These are phyloP conservation scores for Amaranthus tricolor DNA, from an alignment of 179 eudicot genomes.

Conservation along the genomic window DNA sequence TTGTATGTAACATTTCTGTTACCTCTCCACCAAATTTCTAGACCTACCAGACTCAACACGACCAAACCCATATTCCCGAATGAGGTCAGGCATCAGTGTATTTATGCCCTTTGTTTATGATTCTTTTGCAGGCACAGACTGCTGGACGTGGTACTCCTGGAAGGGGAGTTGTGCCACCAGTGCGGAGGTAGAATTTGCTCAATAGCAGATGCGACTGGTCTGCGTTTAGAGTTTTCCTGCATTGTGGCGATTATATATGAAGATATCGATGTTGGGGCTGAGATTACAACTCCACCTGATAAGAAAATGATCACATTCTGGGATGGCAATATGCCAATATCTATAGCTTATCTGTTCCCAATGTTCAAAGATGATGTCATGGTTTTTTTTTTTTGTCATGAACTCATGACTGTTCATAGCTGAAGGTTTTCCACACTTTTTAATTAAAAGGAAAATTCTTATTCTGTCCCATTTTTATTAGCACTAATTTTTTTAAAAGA, in stretches of 20 bases:
- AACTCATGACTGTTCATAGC: background rate
- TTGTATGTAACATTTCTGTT: too few relatives aligned
- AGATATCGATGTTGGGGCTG: conserved; percentile 13
- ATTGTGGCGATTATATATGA: background rate
- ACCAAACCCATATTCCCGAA: too few relatives aligned
- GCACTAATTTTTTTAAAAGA: too few relatives aligned
- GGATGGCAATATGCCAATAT: conserved; percentile 1
- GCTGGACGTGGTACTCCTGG: too few relatives aligned
- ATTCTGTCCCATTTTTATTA: too few relatives aligned
- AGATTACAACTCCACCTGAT: conserved; percentile 18
- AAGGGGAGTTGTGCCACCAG: conserved; percentile 66
- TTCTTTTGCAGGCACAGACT: conserved; percentile 52
- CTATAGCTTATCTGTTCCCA: conserved; percentile 10
- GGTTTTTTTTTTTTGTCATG: background rate
- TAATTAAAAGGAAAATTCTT: too few relatives aligned
- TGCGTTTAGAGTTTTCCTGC: conserved; percentile 11
- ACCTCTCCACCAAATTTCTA: too few relatives aligned
- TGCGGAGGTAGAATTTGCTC: conserved; percentile 45
- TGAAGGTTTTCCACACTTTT: conserved; percentile 2
- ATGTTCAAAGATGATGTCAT: background rate
- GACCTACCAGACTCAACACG: too few relatives aligned
- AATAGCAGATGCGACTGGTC: conserved; percentile 10
- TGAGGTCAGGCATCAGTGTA: background rate
- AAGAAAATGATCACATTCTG: conserved; percentile 17
- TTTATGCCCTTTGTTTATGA: background rate